phyloP scores from a whole-genome alignment of 768 basidiomycete species.

The Lactarius vividus region DNA sequence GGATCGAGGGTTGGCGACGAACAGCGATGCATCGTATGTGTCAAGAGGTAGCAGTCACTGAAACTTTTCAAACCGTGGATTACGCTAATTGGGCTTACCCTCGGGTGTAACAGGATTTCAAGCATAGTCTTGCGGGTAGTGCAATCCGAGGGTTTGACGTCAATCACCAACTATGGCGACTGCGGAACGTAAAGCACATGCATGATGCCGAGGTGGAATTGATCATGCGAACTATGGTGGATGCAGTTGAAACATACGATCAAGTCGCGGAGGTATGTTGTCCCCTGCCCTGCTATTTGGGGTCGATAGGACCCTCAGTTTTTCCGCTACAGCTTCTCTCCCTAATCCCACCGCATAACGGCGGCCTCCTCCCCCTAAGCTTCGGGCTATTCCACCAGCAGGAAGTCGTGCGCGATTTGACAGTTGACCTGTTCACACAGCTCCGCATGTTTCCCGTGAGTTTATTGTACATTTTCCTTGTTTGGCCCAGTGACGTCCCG shows the following conservation, averaged over 20 bases:
- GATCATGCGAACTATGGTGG: conserved; percentile 72
- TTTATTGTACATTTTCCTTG: conserved; percentile 22
- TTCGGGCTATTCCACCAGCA: conserved; percentile 91
- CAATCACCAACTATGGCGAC: conserved; percentile 77
- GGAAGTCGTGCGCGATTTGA: conserved; percentile 69
- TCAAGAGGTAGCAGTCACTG: conserved; percentile 47
- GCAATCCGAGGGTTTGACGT: conserved; percentile 82
- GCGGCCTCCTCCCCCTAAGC: conserved; percentile 81
- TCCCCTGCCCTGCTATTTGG: conserved; percentile 5
- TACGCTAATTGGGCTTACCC: neutral
- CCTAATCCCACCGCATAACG: conserved; percentile 66
- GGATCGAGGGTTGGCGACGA: conserved; percentile 92
- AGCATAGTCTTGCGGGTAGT: conserved; percentile 48
- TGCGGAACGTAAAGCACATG: conserved; percentile 72
- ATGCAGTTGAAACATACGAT: conserved; percentile 75
- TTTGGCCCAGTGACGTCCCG: neutral
- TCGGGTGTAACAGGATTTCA: conserved; percentile 57
- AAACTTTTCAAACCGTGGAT: neutral
- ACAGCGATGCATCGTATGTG: conserved; percentile 78
- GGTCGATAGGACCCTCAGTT: conserved; percentile 2
- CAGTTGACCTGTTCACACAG: conserved; percentile 81
- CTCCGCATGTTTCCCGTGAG: conserved; percentile 74
- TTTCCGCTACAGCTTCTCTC: conserved; percentile 65
- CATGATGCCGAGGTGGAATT: conserved; percentile 67
- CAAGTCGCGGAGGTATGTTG: conserved; percentile 79